Base-by-base conservation (phyloP, 169 alveolate genomes). In the Plasmodium billcollinsi region DNA sequence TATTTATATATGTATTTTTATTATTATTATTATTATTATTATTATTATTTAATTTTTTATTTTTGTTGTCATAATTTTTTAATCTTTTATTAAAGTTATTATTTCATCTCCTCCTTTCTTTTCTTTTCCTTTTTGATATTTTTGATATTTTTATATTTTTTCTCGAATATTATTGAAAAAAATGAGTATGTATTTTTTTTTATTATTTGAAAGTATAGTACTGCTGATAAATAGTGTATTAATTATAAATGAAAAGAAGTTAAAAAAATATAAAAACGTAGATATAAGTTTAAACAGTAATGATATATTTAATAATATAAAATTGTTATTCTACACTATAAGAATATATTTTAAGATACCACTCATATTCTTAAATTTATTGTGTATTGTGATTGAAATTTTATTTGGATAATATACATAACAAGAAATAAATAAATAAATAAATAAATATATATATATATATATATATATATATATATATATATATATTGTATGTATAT, bases 131-230 rank as follows among this genome's bases (percentile, higher is more conserved):
- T 54, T 15, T 15, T n/a, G 15, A n/a, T 15, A 15, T 14, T 15
- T 54, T 54, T 15, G 0, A 54, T 33, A 33, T 29, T 18, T 61
- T 61, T 65, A 33, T 11, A 65, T 29, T 33, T 4, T 11, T 21
- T 61, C 7, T 58, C 43, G 29, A 45, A 26, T 14, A 61, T 59
- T 80, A 52, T 14, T 58, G 70, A 33, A 33, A 33, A 80, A 80
- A 80, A 80, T 80, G 90, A 80, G 90, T 80, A 80, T 80, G 90
- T 80, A 80, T 58, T 54, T 80, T 72, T 80, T 80, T 73, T 43
- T 80, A 72, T 49, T 80, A 58, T 80, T 80, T 47, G 90, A 80
- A 29, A 80, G 90, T 61, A 73, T 80, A 50, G 85, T 80, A 56
- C 50, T 80, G 90, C 83, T 80, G 85, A 80, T 80, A 29, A 80